These are phyloP conservation scores for Chalciporus chontae DNA, from an alignment of 768 basidiomycete genomes.

Conservation along the genomic window DNA sequence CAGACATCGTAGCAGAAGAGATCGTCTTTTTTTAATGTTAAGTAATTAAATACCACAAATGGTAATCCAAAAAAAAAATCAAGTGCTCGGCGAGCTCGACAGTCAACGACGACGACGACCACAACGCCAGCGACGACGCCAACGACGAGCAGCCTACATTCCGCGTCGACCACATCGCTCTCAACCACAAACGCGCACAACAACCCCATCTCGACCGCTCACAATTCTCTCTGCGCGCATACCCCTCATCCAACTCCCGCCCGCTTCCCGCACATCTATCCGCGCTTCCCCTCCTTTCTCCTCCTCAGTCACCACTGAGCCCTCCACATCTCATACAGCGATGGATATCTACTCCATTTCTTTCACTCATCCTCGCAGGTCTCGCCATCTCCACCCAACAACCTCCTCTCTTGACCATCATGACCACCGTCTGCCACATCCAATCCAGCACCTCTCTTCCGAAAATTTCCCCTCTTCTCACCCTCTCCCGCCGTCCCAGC, in stretches of 20 bases:
- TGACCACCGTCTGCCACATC: constrained; percentile 45
- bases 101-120: constrained; percentile 17
- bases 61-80: constrained; percentile 4
- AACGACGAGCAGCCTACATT: constrained; percentile 17
- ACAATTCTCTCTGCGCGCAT: constrained; percentile 9
- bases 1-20: constrained; percentile 21
- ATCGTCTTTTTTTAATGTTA: constrained; percentile 1
- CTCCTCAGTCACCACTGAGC: neutral
- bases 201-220: neutral
- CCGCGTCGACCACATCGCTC: constrained; percentile 16
- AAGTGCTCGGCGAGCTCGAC: neutral
- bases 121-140: constrained; percentile 17
- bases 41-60: neutral
- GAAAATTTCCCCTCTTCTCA: constrained; percentile 34
- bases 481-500: constrained; percentile 37
- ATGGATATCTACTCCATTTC: constrained; percentile 97
- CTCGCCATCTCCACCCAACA: constrained; percentile 58
- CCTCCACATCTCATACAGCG: neutral
- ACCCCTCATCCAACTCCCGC: constrained; percentile 12
- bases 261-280: constrained; percentile 2
- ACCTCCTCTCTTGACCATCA: constrained; percentile 62
- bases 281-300: neutral
- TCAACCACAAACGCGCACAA: constrained; percentile 5
- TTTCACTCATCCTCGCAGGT: constrained; percentile 86
- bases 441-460: constrained; percentile 30